phyloP scores from a whole-genome alignment of 2,329 filamentous ascomycete genomes.

The Diaporthe ampelina region DNA sequence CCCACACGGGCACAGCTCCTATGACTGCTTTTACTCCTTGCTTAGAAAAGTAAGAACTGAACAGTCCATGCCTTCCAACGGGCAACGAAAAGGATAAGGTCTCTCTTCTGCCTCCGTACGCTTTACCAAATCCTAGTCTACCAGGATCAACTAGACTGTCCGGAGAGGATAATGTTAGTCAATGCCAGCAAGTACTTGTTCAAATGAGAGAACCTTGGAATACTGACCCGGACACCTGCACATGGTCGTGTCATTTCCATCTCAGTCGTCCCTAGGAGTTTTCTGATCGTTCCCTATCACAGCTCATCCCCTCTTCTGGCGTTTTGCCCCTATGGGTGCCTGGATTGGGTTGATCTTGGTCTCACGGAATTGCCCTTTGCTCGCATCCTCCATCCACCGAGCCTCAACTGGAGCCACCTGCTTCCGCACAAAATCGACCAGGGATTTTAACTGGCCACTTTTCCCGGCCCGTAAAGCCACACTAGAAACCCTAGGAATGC shows the following conservation, averaged over 20 bases:
- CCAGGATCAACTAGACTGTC: background rate
- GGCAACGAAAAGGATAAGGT: background rate
- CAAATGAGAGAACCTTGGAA: too few species aligned
- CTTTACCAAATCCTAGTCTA: background rate
- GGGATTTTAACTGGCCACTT: conserved; percentile 68
- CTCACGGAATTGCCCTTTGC: conserved; percentile 55
- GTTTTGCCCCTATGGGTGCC: conserved; percentile 55
- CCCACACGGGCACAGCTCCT: background rate
- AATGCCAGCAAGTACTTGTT: background rate
- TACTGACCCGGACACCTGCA: background rate
- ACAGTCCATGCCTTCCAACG: too few species aligned
- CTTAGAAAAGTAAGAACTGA: too few species aligned
- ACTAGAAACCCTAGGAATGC: conserved; percentile 75
- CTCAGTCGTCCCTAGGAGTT: background rate
- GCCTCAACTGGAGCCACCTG: conserved; percentile 66
- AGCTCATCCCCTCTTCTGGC: conserved; percentile 45
- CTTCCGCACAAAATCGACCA: conserved; percentile 69
- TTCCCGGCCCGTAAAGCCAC: conserved; percentile 67
- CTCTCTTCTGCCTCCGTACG: background rate
- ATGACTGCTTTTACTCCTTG: too few species aligned
- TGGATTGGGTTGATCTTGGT: conserved; percentile 63
- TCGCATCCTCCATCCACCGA: conserved; percentile 68
- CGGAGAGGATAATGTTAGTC: too few species aligned
- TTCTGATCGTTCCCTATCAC: background rate
- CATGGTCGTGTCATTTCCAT: background rate